phyloP scores from a whole-genome alignment of 2,329 filamentous ascomycete genomes.

The Chrysoporthe cubensis region DNA sequence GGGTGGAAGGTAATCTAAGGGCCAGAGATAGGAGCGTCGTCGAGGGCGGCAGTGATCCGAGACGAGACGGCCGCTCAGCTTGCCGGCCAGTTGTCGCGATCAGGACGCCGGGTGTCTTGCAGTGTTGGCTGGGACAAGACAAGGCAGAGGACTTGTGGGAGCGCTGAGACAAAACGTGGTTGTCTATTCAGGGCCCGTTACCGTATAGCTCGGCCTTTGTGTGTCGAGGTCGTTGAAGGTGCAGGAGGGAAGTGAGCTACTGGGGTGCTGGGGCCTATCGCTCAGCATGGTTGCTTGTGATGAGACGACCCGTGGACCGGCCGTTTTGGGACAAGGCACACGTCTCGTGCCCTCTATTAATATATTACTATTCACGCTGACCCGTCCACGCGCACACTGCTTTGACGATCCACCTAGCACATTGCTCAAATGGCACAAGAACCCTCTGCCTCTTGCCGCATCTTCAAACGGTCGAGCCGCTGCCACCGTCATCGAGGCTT shows the following conservation, averaged over 20 bases:
- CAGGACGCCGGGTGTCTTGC: not conserved
- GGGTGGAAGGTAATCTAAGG: conserved; percentile 5
- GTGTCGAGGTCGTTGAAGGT: conserved; percentile 8
- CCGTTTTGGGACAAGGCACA: conserved; percentile 8
- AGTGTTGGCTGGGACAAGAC: not conserved
- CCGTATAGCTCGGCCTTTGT: conserved; percentile 10
- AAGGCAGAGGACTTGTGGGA: not conserved
- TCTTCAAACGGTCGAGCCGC: not conserved
- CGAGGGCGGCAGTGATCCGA: conserved; percentile 15
- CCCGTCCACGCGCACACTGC: not conserved
- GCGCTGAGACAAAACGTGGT: not conserved
- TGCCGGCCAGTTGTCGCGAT: conserved; percentile 12
- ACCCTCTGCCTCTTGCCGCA: not conserved
- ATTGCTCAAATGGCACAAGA: not conserved
- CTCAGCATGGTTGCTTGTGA: not conserved
- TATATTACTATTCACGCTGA: conserved; percentile 8
- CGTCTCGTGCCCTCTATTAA: conserved; percentile 1
- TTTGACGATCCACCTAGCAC: not conserved
- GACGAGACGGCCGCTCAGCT: conserved; percentile 15
- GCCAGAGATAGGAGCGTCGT: conserved; percentile 1
- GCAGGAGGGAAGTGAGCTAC: not conserved
- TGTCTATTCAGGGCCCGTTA: conserved; percentile 26
- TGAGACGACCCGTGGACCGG: conserved; percentile 2
- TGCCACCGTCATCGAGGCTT: not conserved
- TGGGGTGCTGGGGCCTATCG: not conserved